These are phyloP conservation scores for Fusarium secorum DNA, from an alignment of 2,329 filamentous ascomycete genomes.

Conservation along the genomic window DNA sequence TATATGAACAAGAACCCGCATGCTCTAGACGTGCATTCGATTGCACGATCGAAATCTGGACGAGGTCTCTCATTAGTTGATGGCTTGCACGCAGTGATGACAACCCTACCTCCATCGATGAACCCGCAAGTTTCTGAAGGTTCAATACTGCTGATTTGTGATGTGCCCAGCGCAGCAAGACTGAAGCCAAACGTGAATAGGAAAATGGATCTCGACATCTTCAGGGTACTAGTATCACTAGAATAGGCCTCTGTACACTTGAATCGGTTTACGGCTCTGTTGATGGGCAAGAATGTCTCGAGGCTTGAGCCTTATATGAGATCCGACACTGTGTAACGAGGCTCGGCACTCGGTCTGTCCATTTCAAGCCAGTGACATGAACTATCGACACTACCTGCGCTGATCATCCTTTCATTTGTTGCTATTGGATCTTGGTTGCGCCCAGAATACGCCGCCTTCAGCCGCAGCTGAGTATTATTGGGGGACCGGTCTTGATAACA, in stretches of 20 bases:
- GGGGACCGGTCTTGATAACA: background rate
- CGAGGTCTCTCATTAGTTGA: background rate
- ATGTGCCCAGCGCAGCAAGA: background rate
- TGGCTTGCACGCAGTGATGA: background rate
- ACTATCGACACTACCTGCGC: background rate
- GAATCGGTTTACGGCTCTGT: background rate
- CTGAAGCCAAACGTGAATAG: background rate
- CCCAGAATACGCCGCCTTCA: background rate
- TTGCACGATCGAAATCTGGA: background rate
- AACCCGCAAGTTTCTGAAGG: conserved; percentile 7
- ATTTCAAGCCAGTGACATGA: background rate
- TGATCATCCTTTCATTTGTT: background rate
- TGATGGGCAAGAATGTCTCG: background rate
- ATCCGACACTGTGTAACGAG: background rate
- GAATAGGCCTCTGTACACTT: background rate
- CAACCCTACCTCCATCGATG: background rate
- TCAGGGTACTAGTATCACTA: background rate
- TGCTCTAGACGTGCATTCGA: background rate
- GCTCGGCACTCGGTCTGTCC: background rate
- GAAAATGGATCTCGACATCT: background rate
- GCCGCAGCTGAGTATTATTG: background rate
- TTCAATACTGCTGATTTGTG: background rate
- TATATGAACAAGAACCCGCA: conserved; percentile 9
- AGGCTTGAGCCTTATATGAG: background rate
- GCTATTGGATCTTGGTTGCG: background rate